Evolutionary conservation across 768 basidiomycete species (phyloP).

Genomic region (Russula vinacea): DNA sequence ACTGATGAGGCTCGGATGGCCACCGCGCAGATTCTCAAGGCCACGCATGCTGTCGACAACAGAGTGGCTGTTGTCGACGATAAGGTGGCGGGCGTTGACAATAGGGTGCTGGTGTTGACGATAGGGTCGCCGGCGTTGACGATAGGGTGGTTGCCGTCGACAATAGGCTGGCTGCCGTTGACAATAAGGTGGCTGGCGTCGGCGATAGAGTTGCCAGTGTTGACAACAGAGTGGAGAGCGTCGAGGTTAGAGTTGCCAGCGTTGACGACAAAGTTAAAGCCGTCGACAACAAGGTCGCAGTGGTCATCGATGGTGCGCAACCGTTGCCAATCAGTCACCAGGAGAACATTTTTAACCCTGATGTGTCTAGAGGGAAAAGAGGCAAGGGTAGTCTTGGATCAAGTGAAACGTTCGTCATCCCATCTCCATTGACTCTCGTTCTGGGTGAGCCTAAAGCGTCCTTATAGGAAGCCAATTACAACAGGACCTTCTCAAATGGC

Average conservation of each 20-base stretch:
- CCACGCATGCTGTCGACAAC: background rate
- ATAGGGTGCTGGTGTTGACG: background rate
- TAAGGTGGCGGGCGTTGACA: background rate
- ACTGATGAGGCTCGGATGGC: conserved; percentile 1
- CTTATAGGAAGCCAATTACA: background rate
- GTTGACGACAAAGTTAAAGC: background rate
- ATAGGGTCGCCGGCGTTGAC: background rate
- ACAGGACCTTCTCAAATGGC: background rate
- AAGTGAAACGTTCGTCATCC: background rate
- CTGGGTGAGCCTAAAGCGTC: background rate
- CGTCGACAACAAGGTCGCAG: background rate
- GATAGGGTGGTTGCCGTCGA: background rate
- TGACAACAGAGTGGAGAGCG: background rate
- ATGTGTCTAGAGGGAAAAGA: background rate
- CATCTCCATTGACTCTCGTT: background rate
- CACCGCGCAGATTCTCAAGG: background rate
- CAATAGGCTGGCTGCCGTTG: background rate
- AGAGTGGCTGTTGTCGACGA: background rate
- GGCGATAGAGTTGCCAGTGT: background rate
- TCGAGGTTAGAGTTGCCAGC: background rate
- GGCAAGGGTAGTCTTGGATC: background rate
- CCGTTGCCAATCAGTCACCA: background rate
- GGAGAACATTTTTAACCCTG: background rate
- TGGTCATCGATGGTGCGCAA: background rate
- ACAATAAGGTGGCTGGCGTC: background rate